Evolutionary conservation across 176 grass and related monocot genomes (phyloP).

Genomic region (Oryza longistaminata): DNA sequence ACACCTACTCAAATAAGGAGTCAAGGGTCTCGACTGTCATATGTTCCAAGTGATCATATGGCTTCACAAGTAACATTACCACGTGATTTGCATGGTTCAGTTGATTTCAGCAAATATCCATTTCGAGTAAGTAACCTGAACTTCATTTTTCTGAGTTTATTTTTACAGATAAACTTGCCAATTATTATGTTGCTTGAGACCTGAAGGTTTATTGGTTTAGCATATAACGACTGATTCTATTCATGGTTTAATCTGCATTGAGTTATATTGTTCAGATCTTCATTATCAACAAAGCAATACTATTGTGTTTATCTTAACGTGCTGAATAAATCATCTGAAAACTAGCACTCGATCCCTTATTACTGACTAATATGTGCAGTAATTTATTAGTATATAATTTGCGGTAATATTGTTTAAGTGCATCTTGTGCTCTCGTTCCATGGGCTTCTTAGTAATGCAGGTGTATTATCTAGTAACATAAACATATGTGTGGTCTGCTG

Average conservation of each 20-base stretch:
- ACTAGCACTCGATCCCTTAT: background rate
- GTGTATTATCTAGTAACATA: background rate
- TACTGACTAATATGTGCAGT: background rate
- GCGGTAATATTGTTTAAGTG: background rate
- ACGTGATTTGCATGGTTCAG: constrained; percentile 70
- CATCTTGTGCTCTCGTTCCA: constrained; percentile 1
- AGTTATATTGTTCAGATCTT: constrained; percentile 26
- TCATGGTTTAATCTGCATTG: constrained; percentile 32
- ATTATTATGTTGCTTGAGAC: constrained; percentile 22
- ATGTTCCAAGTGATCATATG: constrained; percentile 40
- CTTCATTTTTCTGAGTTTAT: constrained; percentile 21
- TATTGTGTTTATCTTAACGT: background rate
- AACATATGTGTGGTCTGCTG: background rate
- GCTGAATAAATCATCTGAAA: too few species aligned
- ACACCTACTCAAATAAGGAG: constrained; percentile 86
- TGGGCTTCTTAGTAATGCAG: background rate
- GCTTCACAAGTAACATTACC: constrained; percentile 61
- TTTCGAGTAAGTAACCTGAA: constrained; percentile 69
- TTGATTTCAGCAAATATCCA: constrained; percentile 96
- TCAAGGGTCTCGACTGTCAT: constrained; percentile 52
- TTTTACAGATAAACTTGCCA: constrained; percentile 25
- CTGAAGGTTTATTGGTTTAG: constrained; percentile 10
- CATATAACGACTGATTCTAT: constrained; percentile 22
- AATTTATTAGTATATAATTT: constrained; percentile 1
- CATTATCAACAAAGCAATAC: background rate